These are phyloP conservation scores for Emericellopsis cladophorae DNA, from an alignment of 2,329 filamentous ascomycete genomes.

Conservation along the genomic window DNA sequence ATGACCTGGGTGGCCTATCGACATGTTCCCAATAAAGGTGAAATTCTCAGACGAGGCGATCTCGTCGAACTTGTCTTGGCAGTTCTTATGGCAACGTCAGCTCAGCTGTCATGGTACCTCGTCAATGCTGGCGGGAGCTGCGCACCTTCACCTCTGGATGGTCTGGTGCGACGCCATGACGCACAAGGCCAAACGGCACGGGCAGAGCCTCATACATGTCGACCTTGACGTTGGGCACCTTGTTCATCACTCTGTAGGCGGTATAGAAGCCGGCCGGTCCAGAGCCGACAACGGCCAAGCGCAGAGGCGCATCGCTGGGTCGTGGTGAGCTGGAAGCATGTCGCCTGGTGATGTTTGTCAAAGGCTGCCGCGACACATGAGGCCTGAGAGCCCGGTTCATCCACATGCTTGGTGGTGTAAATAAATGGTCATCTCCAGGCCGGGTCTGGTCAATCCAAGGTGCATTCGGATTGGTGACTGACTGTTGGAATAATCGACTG, in stretches of 20 bases:
- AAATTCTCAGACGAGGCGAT: slow-evolving; percentile 74
- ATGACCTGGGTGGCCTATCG: slow-evolving; percentile 45
- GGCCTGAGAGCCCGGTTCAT: neutral
- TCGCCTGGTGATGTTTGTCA: too few species aligned
- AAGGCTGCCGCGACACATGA: too few species aligned
- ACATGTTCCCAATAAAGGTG: slow-evolving; percentile 82
- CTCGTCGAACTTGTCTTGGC: slow-evolving; percentile 84
- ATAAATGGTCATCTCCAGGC: too few species aligned
- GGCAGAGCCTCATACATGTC: slow-evolving; percentile 97
- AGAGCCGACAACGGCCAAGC: slow-evolving; percentile 81
- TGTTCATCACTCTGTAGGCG: slow-evolving; percentile 71
- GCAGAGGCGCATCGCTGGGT: slow-evolving; percentile 40
- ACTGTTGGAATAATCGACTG: too few species aligned
- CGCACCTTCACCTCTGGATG: slow-evolving; percentile 93
- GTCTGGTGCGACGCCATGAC: slow-evolving; percentile 94
- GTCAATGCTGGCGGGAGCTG: neutral
- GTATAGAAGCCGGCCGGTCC: slow-evolving; percentile 96
- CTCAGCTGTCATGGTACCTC: neutral
- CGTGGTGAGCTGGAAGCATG: too few species aligned
- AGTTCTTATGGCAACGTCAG: slow-evolving; percentile 51
- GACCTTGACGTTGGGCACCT: slow-evolving; percentile 56
- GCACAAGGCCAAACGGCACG: slow-evolving; percentile 81
- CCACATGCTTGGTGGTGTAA: too few species aligned
- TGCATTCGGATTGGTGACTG: too few species aligned
- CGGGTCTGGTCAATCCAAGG: too few species aligned